These are phyloP conservation scores for Polygonum aviculare DNA, from an alignment of 148 eudicot genomes.

Conservation along the genomic window DNA sequence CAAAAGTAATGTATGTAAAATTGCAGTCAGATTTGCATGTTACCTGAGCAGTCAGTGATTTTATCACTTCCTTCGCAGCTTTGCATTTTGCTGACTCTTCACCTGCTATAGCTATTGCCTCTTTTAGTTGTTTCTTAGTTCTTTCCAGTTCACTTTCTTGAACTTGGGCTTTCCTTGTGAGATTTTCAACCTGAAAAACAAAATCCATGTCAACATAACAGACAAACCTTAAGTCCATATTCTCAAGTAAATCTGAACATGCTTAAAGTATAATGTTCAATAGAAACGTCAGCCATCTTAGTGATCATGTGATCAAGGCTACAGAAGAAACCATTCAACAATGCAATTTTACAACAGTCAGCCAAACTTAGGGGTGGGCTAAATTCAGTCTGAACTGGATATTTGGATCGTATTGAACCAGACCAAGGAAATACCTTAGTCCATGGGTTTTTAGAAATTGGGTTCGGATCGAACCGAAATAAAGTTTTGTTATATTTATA, in stretches of 20 bases:
- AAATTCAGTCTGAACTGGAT: too few relatives aligned
- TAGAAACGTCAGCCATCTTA: background rate
- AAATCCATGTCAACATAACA: background rate
- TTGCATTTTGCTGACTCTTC: constrained; percentile 94
- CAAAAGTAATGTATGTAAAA: background rate
- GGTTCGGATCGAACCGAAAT: too few relatives aligned
- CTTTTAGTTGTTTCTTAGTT: constrained; percentile 64
- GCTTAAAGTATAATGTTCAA: background rate
- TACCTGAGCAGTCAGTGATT: constrained; percentile 92
- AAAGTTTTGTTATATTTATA: too few relatives aligned
- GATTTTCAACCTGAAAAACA: constrained; percentile 57
- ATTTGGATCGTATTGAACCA: too few relatives aligned
- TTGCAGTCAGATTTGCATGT: background rate
- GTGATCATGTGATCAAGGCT: background rate
- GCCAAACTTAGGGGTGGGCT: too few relatives aligned
- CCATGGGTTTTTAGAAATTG: too few relatives aligned
- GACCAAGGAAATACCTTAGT: too few relatives aligned
- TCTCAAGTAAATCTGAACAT: background rate
- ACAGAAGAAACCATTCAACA: background rate
- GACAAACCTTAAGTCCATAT: background rate
- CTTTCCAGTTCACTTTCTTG: constrained; percentile 82
- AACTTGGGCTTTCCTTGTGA: constrained; percentile 55
- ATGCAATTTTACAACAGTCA: background rate
- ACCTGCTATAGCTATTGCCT: constrained; percentile 81
- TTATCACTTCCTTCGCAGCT: constrained; percentile 97